Conservation (phyloP, 495 filamentous ascomycete species). For the Aspergillus incahuasiensis region DNA sequence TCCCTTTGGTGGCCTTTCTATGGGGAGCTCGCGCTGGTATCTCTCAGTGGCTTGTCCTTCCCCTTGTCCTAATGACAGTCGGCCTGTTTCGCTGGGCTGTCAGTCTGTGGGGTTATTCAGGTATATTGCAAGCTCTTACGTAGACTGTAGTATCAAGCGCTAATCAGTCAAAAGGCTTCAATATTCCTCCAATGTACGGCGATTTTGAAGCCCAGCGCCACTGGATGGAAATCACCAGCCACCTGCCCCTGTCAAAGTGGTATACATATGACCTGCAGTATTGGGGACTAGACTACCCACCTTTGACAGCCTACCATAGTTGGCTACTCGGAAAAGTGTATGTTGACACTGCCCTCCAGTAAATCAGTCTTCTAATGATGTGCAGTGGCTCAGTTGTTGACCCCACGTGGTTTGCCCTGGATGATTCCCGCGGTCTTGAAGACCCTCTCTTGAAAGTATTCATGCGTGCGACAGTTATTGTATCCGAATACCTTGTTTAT, state of each 20-base stretch:
- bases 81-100: slow-evolving; percentile 91
- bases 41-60: slow-evolving; percentile 91
- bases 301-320: slow-evolving; percentile 95
- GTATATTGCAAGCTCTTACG: slow-evolving; percentile 38
- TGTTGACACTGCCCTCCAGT: neutral
- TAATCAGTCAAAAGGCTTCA: slow-evolving; percentile 55
- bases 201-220: slow-evolving; percentile 97
- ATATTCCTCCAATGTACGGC: slow-evolving; percentile 84
- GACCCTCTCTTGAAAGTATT: slow-evolving; percentile 79
- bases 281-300: slow-evolving; percentile 98
- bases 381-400: slow-evolving; percentile 67
- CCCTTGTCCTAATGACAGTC: slow-evolving; percentile 81
- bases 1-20: slow-evolving; percentile 85
- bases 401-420: slow-evolving; percentile 83
- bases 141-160: neutral
- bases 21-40: slow-evolving; percentile 80
- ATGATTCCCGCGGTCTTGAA: slow-evolving; percentile 75
- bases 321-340: slow-evolving; percentile 87
- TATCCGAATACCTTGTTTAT: slow-evolving; percentile 86
- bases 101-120: slow-evolving; percentile 91
- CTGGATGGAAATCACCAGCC: slow-evolving; percentile 95
- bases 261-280: slow-evolving; percentile 95
- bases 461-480: slow-evolving; percentile 86
- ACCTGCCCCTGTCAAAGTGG: slow-evolving; percentile 89
- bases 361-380: slow-evolving; percentile 15